Evolutionary conservation across 495 filamentous ascomycete genomes (phyloP), one percentile per base, ranked within the genome.

Genomic region (Polyplosphaeria fusca): DNA sequence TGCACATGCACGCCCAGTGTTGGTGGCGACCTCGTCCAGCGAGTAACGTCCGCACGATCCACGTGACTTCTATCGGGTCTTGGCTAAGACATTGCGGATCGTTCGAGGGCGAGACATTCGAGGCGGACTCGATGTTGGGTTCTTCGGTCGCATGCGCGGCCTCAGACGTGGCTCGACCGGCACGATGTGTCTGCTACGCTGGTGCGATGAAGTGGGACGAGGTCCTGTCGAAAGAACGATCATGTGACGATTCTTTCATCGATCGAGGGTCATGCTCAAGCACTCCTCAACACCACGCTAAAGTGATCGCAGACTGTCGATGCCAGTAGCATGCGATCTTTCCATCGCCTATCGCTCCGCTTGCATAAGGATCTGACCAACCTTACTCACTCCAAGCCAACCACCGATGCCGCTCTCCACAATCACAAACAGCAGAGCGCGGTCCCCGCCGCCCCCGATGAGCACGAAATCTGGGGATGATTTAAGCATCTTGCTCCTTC

Each of bases 41-140:
- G 19, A 20, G 19, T 9, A 23, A 11, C 22, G 42, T 18, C 14
- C 20, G 18, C 25, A 25, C 22, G 48, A 11, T 30, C 26, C 35
- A 46, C 43, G 43, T 46, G 43, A 46, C 23, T 9, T 5, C 16
- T 46, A 4, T 11, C 7, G 18, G 22, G 43, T 5, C 12, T 13
- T 22, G 18, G 9, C 43, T n/a, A n/a, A n/a, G n/a, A n/a, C 9
- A 11, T 26, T 46, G 16, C 11, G 16, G 5, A 37, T 51, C 27
- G 56, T 53, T 28, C 14, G 48, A 60, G 42, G 32, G 49, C 47
- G 56, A 60, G 49, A 60, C 56, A 60, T 48, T 28, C 49, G 48
- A 53, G 26, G 56, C 56, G 48, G 19, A 25, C 18, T 2, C 47
- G 56, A 60, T 30, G 55, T 40, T 44, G 42, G 18, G 39, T 30